phyloP scores from a whole-genome alignment of 1,139 yeast genomes.

The Saccharomycopsis hybrid region DNA sequence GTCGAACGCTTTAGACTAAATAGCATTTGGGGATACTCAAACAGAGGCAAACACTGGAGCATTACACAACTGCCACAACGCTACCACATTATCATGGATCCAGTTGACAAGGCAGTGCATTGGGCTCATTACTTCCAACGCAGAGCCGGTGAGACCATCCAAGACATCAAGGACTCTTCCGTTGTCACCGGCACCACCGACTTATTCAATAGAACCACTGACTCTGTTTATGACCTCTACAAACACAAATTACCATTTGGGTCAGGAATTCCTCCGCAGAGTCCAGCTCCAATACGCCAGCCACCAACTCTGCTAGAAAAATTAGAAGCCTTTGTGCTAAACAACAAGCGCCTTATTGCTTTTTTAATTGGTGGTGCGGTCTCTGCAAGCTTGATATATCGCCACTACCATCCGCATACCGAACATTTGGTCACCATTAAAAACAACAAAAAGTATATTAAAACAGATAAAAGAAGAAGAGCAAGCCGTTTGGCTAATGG shows the following conservation, averaged over 20 bases:
- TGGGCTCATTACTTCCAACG: constrained; percentile 24
- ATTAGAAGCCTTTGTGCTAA: not conserved
- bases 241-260: constrained; percentile 7
- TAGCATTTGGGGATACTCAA: no score
- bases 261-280: not conserved
- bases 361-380: constrained; percentile 14
- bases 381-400: constrained; percentile 3
- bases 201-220: constrained; percentile 12
- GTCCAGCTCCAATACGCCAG: not conserved
- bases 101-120: constrained; percentile 28
- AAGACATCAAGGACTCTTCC: constrained; percentile 10
- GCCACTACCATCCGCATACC: not conserved
- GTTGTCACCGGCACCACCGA: constrained; percentile 13
- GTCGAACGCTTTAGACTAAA: no score
- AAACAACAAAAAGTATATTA: constrained; percentile 17
- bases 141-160: constrained; percentile 7
- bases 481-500: constrained; percentile 64
- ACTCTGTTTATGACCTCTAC: constrained; percentile 10
- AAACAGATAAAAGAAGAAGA: constrained; percentile 34
- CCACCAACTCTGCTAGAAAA: not conserved
- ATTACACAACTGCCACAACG: no score
- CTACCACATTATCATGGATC: constrained; percentile 24
- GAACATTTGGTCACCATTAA: constrained; percentile 6
- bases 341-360: constrained; percentile 6
- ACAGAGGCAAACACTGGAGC: no score